Base-by-base conservation (phyloP, 2,329 filamentous ascomycete species). In the Hysterium pulicare region DNA sequence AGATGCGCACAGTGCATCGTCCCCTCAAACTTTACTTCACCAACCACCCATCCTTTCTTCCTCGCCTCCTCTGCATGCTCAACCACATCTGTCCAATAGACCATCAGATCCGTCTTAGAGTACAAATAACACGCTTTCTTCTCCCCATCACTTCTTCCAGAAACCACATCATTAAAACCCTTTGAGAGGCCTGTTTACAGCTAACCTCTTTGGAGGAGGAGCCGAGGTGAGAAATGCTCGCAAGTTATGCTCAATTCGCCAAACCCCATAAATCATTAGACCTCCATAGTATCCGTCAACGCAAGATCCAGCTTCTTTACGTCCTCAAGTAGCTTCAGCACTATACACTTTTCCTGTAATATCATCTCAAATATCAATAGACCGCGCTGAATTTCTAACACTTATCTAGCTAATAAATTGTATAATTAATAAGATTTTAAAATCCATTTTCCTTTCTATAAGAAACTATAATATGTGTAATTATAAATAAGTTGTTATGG, bases 1-100 rank as follows among this genome's bases (percentile, higher is more conserved):
- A 82, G 77, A 48, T 82, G 77, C 1, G 74, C 76, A 9, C 81
- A 78, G 55, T 83, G 79, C 0, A 70, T 66, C 19, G 72, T 77
- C 2, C 72, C 75, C 21, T 75, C 68, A 45, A 82, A 83, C 24
- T 74, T 50, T 46, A 75, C 72, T 6, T 68, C 55, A 2, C 71
- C 61, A 1, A 72, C 69, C 4, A 50, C 52, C 38, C 73, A 81
- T 0, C 78, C 78, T 37, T 62, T 61, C 20, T 53, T 49, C 41
- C 57, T 63, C 3, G 75, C 70, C 16, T 67, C 55, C 1, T 69
- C 69, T 1, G 69, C 72, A 45, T 80, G 72, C 5, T 57, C 59
- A 45, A 77, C 74, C 1, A 81, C 71, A 38, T 80, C 76, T 46
- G 71, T 45, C 56, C 69, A 77, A 5, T 59, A 49, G 15, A 81